Evolutionary conservation across 2,329 filamentous ascomycete species (phyloP).

Genomic region (Verticillium nonalfalfae): DNA sequence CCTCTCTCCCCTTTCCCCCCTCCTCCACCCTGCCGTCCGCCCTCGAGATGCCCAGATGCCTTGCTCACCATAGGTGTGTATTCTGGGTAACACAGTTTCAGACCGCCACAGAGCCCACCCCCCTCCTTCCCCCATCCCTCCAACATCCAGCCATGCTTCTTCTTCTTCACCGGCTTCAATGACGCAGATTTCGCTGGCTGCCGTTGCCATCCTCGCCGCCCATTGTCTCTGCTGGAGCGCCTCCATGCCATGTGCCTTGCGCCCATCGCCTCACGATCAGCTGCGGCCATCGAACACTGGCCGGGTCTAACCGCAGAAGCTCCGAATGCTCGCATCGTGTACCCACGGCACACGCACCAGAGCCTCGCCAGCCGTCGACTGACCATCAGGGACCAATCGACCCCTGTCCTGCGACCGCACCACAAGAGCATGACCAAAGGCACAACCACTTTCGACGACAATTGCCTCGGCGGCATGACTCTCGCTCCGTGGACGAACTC

Average conservation of each 20-base stretch:
- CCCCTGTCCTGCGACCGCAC: background rate
- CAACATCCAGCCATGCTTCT: background rate
- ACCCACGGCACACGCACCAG: background rate
- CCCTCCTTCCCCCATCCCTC: background rate
- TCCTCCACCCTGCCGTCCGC: background rate
- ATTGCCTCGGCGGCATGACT: background rate
- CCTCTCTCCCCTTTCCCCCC: background rate
- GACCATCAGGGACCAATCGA: background rate
- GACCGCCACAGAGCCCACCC: background rate
- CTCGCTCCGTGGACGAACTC: background rate
- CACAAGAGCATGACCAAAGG: background rate
- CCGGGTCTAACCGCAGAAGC: background rate
- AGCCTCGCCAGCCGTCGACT: background rate
- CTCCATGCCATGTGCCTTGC: background rate
- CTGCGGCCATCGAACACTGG: background rate
- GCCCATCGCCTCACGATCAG: background rate
- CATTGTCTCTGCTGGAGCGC: background rate
- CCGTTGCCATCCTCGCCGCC: background rate
- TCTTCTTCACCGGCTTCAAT: background rate
- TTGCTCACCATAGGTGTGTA: background rate
- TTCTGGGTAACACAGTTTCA: background rate
- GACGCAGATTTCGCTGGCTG: background rate
- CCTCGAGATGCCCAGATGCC: background rate
- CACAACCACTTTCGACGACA: background rate
- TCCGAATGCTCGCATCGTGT: background rate